Evolutionary conservation across 768 basidiomycete species (phyloP).

Genomic region (Boletellus sp.): DNA sequence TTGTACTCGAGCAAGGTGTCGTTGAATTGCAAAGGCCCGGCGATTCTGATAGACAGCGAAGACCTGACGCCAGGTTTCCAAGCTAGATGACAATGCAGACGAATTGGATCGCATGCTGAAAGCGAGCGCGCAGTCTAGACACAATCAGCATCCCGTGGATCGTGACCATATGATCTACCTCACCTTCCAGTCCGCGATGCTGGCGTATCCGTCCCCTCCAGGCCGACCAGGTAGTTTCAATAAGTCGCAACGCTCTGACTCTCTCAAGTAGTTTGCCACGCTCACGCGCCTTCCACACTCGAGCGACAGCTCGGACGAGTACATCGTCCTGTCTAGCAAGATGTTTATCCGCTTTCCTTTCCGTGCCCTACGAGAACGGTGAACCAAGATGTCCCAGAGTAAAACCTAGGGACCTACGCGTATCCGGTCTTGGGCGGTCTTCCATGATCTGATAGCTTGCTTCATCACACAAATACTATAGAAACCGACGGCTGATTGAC

Average conservation of each 20-base stretch:
- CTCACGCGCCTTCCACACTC: conserved; percentile 69
- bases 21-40: conserved; percentile 43
- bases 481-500: conserved; percentile 42
- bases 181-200: conserved; percentile 46
- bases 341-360: conserved; percentile 55
- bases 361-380: conserved; percentile 44
- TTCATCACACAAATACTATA: conserved; percentile 44
- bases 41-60: conserved; percentile 45
- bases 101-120: conserved; percentile 48
- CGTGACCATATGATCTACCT: conserved; percentile 2
- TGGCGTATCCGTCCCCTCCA: conserved; percentile 49
- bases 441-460: conserved; percentile 52
- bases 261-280: conserved; percentile 55
- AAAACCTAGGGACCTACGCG: conserved; percentile 36
- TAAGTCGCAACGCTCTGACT: conserved; percentile 43
- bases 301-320: conserved; percentile 53
- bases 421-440: conserved; percentile 45
- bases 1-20: conserved; percentile 27
- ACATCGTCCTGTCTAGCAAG: conserved; percentile 53
- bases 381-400: conserved; percentile 1
- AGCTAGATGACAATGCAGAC: conserved; percentile 30
- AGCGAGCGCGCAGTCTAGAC: conserved; percentile 45
- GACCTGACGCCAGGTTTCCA: conserved; percentile 47
- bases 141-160: conserved; percentile 10
- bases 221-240: conserved; percentile 43